Base-by-base conservation (phyloP, 805 yeast genomes). In the Lipomyces lipofer region DNA sequence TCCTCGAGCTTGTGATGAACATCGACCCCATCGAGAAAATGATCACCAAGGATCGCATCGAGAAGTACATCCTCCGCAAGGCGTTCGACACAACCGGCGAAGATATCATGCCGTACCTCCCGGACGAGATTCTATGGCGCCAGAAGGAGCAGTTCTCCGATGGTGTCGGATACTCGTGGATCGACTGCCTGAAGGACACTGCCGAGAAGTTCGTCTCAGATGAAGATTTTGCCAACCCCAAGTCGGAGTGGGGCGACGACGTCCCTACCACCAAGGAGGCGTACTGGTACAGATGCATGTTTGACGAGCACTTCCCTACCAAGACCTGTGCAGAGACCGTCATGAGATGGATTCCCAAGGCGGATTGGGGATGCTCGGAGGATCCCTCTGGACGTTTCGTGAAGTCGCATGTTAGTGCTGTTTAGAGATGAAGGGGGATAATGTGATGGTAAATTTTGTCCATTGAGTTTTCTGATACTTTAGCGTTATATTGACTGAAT, bases 161-260 rank as follows among this genome's bases (percentile, higher is more conserved):
- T 69, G 99, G 99, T 75, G 99, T 94, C 56, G 99, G 99, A 62
- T 94, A 94, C 81, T 89, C 97, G 12, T 94, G 99, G 99, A 94
- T 94, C 69, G 99, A 94, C 73, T 90, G 95, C 52, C 82, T 94
- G 71, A 94, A 94, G 80, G 99, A 94, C 64, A 81, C 94, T 48
- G 98, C 99, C 58, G 95, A 90, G 74, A 79, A 79, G 65, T 79
- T 81, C 52, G 86, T 94, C 59, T 71, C 90, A 42, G 99, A 94
- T 70, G 99, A 91, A 77, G 85, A 89, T 75, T 80, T 94, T 64
- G 88, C 88, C 62, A 78, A 78, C 70, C 97, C 97, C 66, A 91
- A 89, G 78, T 83, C 96, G 21, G 89, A 89, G 69, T 94, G 99
- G 99, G 98, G 98, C 57, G 75, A 69, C 59, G 99, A 94, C 71